Percentiles rank a stretch among this genome's conserved stretches.
Conservation (phyloP, 2,329 filamentous ascomycete genomes). For the Calycina marina region DNA sequence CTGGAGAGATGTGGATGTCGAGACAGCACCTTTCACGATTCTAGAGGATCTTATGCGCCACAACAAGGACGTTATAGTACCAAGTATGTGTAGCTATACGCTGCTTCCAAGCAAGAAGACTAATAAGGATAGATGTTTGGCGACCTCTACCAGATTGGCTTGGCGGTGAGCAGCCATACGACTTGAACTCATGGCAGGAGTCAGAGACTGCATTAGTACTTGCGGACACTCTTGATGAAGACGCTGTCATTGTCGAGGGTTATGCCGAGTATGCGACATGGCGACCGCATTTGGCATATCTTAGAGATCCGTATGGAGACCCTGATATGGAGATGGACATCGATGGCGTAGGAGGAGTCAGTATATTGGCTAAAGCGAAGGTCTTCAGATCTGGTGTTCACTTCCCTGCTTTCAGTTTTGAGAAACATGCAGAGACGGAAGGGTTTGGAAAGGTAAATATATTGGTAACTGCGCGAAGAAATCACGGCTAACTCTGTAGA, state of each 20-base stretch:
- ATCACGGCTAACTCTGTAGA: constrained; percentile 36
- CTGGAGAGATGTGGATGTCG: constrained; percentile 96
- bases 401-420: constrained; percentile 96
- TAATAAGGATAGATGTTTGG: constrained; percentile 64
- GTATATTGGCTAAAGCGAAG: constrained; percentile 87
- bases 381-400: constrained; percentile 93
- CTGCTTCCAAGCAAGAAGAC: constrained; percentile 1
- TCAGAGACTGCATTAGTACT: constrained; percentile 90
- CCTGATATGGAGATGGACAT: constrained; percentile 99
- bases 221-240: constrained; percentile 89
- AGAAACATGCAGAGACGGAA: constrained; percentile 97
- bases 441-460: constrained; percentile 86
- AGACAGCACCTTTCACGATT: constrained; percentile 93
- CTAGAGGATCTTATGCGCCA: constrained; percentile 96
- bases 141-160: constrained; percentile 97
- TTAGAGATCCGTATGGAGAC: constrained; percentile 92
- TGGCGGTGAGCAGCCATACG: constrained; percentile 94
- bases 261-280: constrained; percentile 98
- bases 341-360: constrained; percentile 92
- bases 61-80: constrained; percentile 97
- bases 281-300: constrained; percentile 90
- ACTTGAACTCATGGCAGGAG: constrained; percentile 98
- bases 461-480: no score
- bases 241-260: constrained; percentile 96
- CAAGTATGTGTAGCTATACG: constrained; percentile 52